phyloP scores from a whole-genome alignment of 768 basidiomycete species.

The Imleria badia region DNA sequence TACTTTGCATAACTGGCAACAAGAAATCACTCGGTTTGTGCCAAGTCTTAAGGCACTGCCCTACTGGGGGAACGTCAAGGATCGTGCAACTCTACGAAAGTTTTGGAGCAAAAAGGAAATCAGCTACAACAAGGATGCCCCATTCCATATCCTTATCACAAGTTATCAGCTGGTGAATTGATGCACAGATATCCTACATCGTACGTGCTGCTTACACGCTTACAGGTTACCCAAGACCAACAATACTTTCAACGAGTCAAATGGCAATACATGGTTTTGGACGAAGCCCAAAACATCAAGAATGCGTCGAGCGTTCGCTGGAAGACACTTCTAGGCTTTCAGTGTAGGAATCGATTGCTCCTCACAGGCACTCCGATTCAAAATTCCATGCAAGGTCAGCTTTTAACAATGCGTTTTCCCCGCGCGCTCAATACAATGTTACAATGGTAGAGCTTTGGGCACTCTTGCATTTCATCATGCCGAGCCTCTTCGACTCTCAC shows the following conservation, averaged over 20 bases:
- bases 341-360: constrained; percentile 91
- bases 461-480: constrained; percentile 99
- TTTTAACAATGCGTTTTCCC: background rate
- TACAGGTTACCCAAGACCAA: constrained; percentile 90
- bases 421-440: constrained; percentile 1
- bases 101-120: constrained; percentile 99
- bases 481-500: constrained; percentile 96
- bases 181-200: background rate
- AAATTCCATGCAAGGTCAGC: constrained; percentile 96
- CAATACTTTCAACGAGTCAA: constrained; percentile 97
- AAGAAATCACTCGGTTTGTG: constrained; percentile 94
- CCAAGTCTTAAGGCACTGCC: constrained; percentile 92
- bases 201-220: constrained; percentile 2
- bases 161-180: constrained; percentile 87
- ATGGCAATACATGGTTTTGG: constrained; percentile 99
- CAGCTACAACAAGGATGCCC: constrained; percentile 91
- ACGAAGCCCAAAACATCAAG: constrained; percentile 99
- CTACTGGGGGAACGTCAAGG: constrained; percentile 98
- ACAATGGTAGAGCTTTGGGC: constrained; percentile 85
- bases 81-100: constrained; percentile 89
- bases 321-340: constrained; percentile 95
- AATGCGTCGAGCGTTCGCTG: constrained; percentile 93
- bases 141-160: constrained; percentile 95
- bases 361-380: constrained; percentile 98
- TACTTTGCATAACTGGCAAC: constrained; percentile 99